Evolutionary conservation across 2,329 filamentous ascomycete species (phyloP).

Genomic region (Ascochyta koolunga): DNA sequence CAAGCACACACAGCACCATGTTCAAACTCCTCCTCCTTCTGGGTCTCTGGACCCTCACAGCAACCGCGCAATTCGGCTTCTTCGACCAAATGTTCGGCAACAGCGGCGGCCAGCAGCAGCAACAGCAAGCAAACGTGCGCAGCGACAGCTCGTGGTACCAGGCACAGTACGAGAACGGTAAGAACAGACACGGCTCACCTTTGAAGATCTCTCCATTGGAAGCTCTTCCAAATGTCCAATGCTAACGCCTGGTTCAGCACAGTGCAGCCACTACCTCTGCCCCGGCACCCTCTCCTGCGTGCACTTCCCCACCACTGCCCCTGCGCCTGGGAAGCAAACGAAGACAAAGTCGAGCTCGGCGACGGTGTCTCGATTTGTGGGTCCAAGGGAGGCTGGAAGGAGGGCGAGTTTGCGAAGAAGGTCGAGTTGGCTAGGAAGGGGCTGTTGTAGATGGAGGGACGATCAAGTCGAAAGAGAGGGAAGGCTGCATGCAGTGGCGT

Average conservation of each 20-base stretch:
- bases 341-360: constrained; percentile 72
- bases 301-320: constrained; percentile 95
- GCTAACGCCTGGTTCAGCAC: constrained; percentile 58
- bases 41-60: constrained; percentile 64
- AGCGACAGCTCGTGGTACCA: constrained; percentile 86
- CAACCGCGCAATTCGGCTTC: constrained; percentile 87
- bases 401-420: constrained; percentile 74
- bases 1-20: neutral
- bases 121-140: constrained; percentile 75
- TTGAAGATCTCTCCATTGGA: neutral
- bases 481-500: neutral
- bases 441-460: constrained; percentile 59
- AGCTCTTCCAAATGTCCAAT: neutral
- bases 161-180: constrained; percentile 71
- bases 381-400: constrained; percentile 75
- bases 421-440: constrained; percentile 82
- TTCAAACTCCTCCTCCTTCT: constrained; percentile 38
- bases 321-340: constrained; percentile 73
- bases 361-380: constrained; percentile 77
- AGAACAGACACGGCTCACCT: constrained; percentile 10
- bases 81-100: constrained; percentile 96
- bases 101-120: constrained; percentile 63
- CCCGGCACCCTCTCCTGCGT: constrained; percentile 94
- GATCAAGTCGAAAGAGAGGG: neutral
- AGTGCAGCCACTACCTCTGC: constrained; percentile 92